Evolutionary conservation across 306 rosid species (phyloP).

Genomic region (Medicago truncatula): MtrunA17r5.0-ANR NC_053049.1:10242501-10243000

Average conservation of each 20-base stretch:
- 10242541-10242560: too few relatives aligned
- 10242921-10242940: constrained; percentile 48
- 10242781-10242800: constrained; percentile 17
- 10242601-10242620: constrained; percentile 18
- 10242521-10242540: not conserved
- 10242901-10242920: constrained; percentile 48
- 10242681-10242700: constrained; percentile 24
- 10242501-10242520: not conserved
- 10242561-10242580: too few relatives aligned
- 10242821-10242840: not conserved
- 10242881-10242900: constrained; percentile 37
- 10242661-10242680: constrained; percentile 20
- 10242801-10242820: constrained; percentile 39
- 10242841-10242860: constrained; percentile 44
- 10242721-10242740: constrained; percentile 41
- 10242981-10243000: constrained; percentile 40
- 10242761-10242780: constrained; percentile 41
- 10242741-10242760: constrained; percentile 23
- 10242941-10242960: constrained; percentile 36
- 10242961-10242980: constrained; percentile 45
- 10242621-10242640: constrained; percentile 28
- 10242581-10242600: not conserved
- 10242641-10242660: constrained; percentile 37
- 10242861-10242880: constrained; percentile 43
- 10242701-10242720: not conserved